Evolutionary conservation across 2,329 filamentous ascomycete genomes (phyloP), one percentile per base, ranked within the genome.

Genomic region (Camptophora hylomeconis): DNA sequence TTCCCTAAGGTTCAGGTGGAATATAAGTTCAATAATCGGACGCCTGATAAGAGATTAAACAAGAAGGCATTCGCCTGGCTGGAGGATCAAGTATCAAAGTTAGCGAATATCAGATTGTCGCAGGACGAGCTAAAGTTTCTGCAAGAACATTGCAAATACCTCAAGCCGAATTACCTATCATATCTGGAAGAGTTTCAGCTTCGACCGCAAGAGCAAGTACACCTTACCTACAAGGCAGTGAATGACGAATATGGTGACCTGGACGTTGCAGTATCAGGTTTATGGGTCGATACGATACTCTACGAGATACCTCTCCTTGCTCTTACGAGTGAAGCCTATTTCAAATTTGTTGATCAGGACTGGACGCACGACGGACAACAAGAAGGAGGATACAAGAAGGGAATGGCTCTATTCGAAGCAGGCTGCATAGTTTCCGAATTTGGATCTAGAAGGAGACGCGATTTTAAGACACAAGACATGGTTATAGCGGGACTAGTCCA

Each of bases 291-390:
- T 43, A 95, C 89, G 0, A 98, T 98, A 33, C 70, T 98, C 14
- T 98, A 98, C 58, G 89, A 98, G 58, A 94, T 98, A 33, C 89
- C 89, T 0, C 67, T 98, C 13, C 67, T 98, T 12, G 84, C 92
- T 3, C 57, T 98, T 40, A 82, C 87, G 1, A 94, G 84, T 26
- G 87, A 98, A 54, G 83, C 89, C 27, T 98, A 94, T 60, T 98
- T 98, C 67, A 84, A 81, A 49, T 95, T 93, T 57, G 82, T 84
- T 62, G 84, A 98, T 50, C 81, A 60, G 29, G 86, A 94, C 51
- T 98, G 89, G 89, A 76, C 70, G 45, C 80, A 95, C 46, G 70
- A 80, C 5, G 78, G 77, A 3, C 89, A 98, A 53, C 74, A 92
- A 47, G 77, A 92, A 27, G 77, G 77, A 43, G 86, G 89, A 2